Evolutionary conservation across 768 basidiomycete genomes (phyloP).

Genomic region (Hypsizygus marmoreus): DNA sequence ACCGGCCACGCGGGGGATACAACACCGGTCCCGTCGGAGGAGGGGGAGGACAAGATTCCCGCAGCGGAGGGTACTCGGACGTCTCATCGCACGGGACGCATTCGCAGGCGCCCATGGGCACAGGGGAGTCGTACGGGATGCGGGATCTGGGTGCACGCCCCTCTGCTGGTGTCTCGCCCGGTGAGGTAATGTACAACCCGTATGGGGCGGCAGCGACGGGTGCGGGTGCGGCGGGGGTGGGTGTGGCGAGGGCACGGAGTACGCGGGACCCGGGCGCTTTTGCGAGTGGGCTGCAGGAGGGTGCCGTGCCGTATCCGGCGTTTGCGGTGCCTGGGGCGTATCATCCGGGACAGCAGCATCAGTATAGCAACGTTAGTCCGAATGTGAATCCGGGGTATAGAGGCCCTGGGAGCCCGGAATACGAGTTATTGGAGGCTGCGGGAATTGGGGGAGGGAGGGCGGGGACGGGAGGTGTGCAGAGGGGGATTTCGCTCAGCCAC

Average conservation of each 20-base stretch:
- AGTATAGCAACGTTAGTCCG: conserved; percentile 1
- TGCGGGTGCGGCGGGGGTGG: conserved; percentile 30
- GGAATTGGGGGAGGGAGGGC: conserved; percentile 14
- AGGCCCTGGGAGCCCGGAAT: conserved; percentile 14
- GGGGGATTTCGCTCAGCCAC: conserved; percentile 22
- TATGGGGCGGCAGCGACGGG: conserved; percentile 23
- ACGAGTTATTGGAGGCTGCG: conserved; percentile 25
- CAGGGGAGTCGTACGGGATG: conserved; percentile 51
- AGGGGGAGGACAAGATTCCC: too few relatives aligned
- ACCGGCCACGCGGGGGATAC: conserved; percentile 29
- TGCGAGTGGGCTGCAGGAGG: conserved; percentile 36
- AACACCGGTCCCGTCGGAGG: conserved; percentile 42
- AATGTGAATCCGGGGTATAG: too few relatives aligned
- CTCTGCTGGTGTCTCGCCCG: conserved; percentile 29
- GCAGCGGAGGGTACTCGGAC: conserved; percentile 20
- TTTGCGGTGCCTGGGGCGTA: conserved; percentile 32
- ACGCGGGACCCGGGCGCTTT: conserved; percentile 31
- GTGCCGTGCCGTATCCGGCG: conserved; percentile 38
- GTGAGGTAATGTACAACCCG: conserved; percentile 33
- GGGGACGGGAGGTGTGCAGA: conserved; percentile 8
- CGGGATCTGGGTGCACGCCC: conserved; percentile 23
- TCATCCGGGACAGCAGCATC: neutral
- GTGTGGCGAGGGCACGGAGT: conserved; percentile 42
- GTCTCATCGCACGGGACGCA: conserved; percentile 51
- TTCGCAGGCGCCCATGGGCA: conserved; percentile 45